Conservation (phyloP, 352 stramenopile genomes). For the Phytophthora parvispora region DNA sequence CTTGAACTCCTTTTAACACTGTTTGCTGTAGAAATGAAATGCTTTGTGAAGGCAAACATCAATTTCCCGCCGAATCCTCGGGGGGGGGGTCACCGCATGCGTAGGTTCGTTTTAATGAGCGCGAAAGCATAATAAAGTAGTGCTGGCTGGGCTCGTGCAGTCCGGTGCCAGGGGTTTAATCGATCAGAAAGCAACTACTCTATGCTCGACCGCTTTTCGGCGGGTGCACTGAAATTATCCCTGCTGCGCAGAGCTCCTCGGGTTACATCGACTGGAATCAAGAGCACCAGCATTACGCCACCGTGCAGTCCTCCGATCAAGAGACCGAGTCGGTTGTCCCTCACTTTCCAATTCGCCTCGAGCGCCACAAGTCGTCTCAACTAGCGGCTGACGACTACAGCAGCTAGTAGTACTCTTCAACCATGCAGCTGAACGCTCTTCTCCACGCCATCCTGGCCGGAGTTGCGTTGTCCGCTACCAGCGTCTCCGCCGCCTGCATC, state of each 20-base stretch:
- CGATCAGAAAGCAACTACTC: not conserved
- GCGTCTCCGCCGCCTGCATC: constrained; percentile 26
- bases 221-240: not conserved
- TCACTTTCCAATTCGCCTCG: constrained; percentile 17
- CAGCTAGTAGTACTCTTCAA: not conserved
- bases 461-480: not conserved
- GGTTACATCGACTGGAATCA: not conserved
- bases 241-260: not conserved
- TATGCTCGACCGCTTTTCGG: not conserved
- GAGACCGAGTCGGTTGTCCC: not conserved
- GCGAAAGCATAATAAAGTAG: too few relatives aligned
- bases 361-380: constrained; percentile 4
- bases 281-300: not conserved
- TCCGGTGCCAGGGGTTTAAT: not conserved
- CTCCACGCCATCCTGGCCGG: not conserved
- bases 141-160: too few relatives aligned
- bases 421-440: constrained; percentile 1
- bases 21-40: too few relatives aligned
- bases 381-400: not conserved
- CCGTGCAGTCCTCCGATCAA: not conserved
- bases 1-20: too few relatives aligned
- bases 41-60: too few relatives aligned
- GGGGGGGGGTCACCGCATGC: too few relatives aligned
- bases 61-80: too few relatives aligned
- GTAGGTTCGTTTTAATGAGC: too few relatives aligned